These are phyloP conservation scores for Carex pumila DNA, from an alignment of 176 grass and related monocot species.

Conservation along the genomic window DNA sequence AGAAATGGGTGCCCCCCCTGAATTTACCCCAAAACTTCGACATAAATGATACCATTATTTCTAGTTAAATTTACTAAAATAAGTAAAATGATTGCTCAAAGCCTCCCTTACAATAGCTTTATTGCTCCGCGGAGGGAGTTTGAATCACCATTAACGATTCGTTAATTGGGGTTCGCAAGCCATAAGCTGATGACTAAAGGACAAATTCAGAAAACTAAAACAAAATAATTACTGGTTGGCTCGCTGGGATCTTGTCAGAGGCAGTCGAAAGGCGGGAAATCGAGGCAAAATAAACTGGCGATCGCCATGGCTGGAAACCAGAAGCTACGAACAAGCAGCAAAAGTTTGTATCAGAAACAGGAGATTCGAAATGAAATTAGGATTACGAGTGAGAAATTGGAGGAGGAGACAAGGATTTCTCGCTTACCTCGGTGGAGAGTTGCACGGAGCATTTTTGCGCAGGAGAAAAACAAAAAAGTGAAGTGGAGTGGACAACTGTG, in stretches of 20 bases:
- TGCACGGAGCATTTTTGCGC: constrained; percentile 28
- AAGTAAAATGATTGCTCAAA: background rate
- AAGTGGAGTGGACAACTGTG: background rate
- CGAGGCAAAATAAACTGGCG: constrained; percentile 21
- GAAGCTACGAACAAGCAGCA: constrained; percentile 34
- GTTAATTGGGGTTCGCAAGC: background rate
- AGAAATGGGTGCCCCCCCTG: background rate
- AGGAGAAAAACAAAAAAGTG: background rate
- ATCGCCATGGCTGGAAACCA: constrained; percentile 40
- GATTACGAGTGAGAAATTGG: background rate
- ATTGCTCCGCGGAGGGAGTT: background rate
- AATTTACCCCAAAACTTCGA: background rate
- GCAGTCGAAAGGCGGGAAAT: constrained; percentile 48
- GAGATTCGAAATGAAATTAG: background rate
- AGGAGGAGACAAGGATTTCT: background rate
- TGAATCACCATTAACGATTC: background rate
- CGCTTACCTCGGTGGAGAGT: constrained; percentile 27
- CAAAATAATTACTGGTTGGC: constrained; percentile 13
- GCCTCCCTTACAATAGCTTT: background rate
- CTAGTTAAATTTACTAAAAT: background rate
- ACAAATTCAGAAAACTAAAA: background rate
- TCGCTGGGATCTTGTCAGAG: constrained; percentile 29
- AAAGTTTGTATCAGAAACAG: background rate
- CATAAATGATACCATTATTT: background rate
- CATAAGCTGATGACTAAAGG: background rate